Evolutionary conservation across 129 eudicot genomes (phyloP).

Genomic region (Dittrichia graveolens): DNA sequence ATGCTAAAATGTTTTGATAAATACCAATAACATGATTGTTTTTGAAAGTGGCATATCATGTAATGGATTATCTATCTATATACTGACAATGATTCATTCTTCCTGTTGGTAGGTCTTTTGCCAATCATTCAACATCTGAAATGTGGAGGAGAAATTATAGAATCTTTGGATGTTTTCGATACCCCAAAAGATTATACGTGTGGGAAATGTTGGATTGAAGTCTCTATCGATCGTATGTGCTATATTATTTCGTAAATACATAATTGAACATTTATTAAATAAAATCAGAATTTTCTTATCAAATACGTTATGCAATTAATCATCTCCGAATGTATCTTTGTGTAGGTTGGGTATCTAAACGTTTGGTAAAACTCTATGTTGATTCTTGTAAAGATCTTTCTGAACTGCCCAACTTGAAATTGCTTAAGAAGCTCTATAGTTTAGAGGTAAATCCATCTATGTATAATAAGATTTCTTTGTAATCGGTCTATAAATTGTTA

Average conservation of each 20-base stretch:
- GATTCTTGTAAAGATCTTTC: constrained; percentile 75
- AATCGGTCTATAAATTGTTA: constrained; percentile 1
- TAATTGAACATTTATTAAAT: background rate
- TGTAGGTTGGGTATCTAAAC: constrained; percentile 79
- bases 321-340: constrained; percentile 20
- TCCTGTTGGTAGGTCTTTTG: constrained; percentile 55
- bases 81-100: background rate
- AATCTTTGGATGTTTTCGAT: constrained; percentile 49
- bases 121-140: constrained; percentile 68
- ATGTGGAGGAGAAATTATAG: constrained; percentile 51
- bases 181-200: constrained; percentile 39
- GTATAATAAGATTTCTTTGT: constrained; percentile 5
- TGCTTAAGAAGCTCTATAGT: constrained; percentile 74
- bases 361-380: constrained; percentile 70
- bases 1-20: background rate
- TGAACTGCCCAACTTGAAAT: constrained; percentile 68
- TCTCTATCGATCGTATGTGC: constrained; percentile 59
- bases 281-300: background rate
- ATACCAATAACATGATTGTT: background rate
- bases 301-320: constrained; percentile 3
- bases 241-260: constrained; percentile 1
- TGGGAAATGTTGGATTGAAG: constrained; percentile 68
- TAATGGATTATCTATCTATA: background rate
- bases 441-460: constrained; percentile 54
- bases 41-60: too few species aligned